phyloP scores from a whole-genome alignment of 2,329 filamentous ascomycete species.

The Leptographium wingfieldii region DNA sequence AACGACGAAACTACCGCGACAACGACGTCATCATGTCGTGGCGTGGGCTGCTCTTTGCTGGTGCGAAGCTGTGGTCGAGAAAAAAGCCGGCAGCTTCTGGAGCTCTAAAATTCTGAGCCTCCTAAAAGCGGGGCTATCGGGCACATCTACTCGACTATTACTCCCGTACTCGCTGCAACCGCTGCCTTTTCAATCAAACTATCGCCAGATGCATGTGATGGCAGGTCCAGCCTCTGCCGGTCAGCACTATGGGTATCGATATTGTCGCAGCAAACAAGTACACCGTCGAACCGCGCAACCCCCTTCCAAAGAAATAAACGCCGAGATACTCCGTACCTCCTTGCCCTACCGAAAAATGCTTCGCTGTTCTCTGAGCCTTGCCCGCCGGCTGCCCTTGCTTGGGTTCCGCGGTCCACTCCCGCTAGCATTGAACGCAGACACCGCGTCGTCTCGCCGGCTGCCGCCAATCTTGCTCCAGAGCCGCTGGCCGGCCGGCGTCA shows the following conservation, averaged over 20 bases:
- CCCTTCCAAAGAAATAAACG: not conserved
- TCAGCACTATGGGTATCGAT: not conserved
- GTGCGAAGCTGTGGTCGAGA: not conserved
- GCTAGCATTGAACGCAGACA: constrained; percentile 7
- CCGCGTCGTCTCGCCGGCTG: constrained; percentile 14
- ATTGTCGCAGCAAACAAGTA: not conserved
- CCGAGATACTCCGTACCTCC: not conserved
- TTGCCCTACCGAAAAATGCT: not conserved
- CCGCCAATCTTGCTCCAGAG: constrained; percentile 50
- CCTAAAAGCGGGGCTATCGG: no score
- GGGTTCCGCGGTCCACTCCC: not conserved
- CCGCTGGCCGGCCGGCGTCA: constrained; percentile 65
- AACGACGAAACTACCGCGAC: not conserved
- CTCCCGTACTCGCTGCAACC: no score
- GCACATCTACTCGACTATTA: no score
- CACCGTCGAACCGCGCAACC: no score
- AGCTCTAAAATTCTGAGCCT: not conserved
- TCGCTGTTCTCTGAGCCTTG: constrained; percentile 7
- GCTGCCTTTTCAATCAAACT: no score
- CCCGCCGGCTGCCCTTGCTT: constrained; percentile 9
- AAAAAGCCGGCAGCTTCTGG: not conserved
- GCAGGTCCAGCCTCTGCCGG: no score
- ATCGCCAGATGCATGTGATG: no score
- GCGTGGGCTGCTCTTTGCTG: not conserved
- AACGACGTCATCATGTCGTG: not conserved